Evolutionary conservation across 1,139 yeast species (phyloP), one percentile per base, ranked within the genome.

Genomic region (Sugiyamaella japonica): DNA sequence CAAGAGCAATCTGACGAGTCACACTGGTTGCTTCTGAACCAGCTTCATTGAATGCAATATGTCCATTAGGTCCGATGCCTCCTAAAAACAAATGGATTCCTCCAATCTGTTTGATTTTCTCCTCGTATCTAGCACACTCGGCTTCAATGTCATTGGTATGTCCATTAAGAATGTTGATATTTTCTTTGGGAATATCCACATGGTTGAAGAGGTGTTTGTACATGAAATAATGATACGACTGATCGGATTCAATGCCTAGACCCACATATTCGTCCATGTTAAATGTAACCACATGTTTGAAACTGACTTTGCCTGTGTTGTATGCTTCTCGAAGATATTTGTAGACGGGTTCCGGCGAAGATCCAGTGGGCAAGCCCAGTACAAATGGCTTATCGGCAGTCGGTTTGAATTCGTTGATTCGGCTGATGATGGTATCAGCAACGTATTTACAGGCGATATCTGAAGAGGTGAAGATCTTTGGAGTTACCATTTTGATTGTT

Each of bases 51-150:
- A 82, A 82, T 1, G 86, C 86, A 65, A 82, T 74, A 66, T 82
- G 86, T 36, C 86, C 86, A 64, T 83, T 84, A 20, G 84, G 82
- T 2, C 86, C 86, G 63, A 82, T 73, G 1, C 86, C 86, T 10
- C 86, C 86, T 66, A 82, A 67, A 63, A 82, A 82, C 56, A 82
- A 71, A 62, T 83, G 75, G 59, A 82, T 81, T 50, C 79, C 76
- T 10, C 85, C 85, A 61, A 73, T 76, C 43, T 67, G 64, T 60
- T 74, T 74, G 65, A 82, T 82, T 61, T 78, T 75, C 31, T 68
- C 73, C 66, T 83, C 86, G 66, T 82, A 82, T 1, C 66, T 62
- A 2, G 65, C 64, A 63, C 86, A 82, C 66, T 82, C 86, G 36
- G 61, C 63, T 41, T 75, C 78, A 40, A 74, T 67, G 59, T 82